These are phyloP conservation scores for Dipodascopsis uninucleata DNA, from an alignment of 805 yeast genomes.

Conservation along the genomic window DNA sequence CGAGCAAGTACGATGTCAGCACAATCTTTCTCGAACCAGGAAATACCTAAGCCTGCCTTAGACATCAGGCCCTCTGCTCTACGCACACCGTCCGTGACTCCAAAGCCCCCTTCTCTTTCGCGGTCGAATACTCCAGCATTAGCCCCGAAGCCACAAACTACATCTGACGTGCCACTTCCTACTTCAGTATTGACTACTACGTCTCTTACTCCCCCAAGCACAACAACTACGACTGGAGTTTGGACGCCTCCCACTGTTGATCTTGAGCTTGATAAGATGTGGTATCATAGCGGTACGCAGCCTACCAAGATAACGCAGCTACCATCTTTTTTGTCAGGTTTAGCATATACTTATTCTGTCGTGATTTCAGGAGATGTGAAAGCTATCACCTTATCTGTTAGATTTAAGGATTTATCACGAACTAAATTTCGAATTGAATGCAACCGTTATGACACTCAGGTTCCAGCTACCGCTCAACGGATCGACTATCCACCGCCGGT, in stretches of 20 bases:
- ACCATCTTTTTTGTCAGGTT: slow-evolving; percentile 33
- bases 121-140: slow-evolving; percentile 12
- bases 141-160: not conserved
- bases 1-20: too few relatives aligned
- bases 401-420: slow-evolving; percentile 36
- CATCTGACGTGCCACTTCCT: slow-evolving; percentile 1
- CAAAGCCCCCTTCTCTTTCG: too few relatives aligned
- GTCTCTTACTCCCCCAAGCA: not conserved
- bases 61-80: too few relatives aligned
- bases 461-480: slow-evolving; percentile 36
- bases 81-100: too few relatives aligned
- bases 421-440: slow-evolving; percentile 33
- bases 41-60: too few relatives aligned
- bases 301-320: slow-evolving; percentile 23
- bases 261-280: slow-evolving; percentile 30
- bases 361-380: slow-evolving; percentile 23
- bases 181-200: too few relatives aligned
- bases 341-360: slow-evolving; percentile 28
- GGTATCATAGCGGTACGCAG: slow-evolving; percentile 28
- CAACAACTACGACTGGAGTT: slow-evolving; percentile 12
- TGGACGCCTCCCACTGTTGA: slow-evolving; percentile 23
- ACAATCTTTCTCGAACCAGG: too few relatives aligned
- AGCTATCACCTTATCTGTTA: slow-evolving; percentile 30
- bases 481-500: slow-evolving; percentile 43
- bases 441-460: slow-evolving; percentile 38